Percentiles rank a stretch among this genome's conserved stretches.
Conservation (phyloP, 1,284 basidiomycete genomes). For the Cronartium ribicola region DNA sequence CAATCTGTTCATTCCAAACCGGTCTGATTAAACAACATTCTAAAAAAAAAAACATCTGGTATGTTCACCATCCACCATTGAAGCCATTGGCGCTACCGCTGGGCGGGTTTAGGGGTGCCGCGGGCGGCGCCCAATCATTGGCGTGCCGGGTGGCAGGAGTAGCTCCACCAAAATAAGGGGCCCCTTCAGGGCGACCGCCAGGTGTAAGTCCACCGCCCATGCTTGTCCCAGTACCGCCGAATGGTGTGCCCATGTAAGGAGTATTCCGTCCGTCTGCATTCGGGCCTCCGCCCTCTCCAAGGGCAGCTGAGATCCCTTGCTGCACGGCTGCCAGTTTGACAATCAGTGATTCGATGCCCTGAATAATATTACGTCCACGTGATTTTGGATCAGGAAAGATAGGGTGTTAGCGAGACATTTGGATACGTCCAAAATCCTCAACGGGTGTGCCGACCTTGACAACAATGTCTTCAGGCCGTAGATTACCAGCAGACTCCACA, state of each 20-base stretch:
- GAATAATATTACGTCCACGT: background rate
- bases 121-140: conserved; percentile 34
- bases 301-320: conserved; percentile 30
- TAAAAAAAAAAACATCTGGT: background rate
- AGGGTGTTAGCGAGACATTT: background rate
- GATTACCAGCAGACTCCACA: conserved; percentile 82
- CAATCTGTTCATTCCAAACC: background rate
- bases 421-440: background rate
- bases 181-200: conserved; percentile 31
- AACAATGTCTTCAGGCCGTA: conserved; percentile 81
- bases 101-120: conserved; percentile 27
- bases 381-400: no score
- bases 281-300: conserved; percentile 35
- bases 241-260: conserved; percentile 41
- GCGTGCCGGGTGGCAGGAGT: conserved; percentile 21
- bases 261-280: conserved; percentile 42
- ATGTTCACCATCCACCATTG: background rate
- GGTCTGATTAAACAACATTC: background rate
- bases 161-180: conserved; percentile 35
- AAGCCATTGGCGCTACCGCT: conserved; percentile 18
- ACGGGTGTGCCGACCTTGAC: conserved; percentile 61
- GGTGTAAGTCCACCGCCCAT: conserved; percentile 32
- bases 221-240: conserved; percentile 15
- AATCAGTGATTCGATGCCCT: conserved; percentile 41
- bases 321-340: conserved; percentile 42